Percentiles rank a stretch among this genome's conserved stretches.
Evolutionary conservation across 768 basidiomycete species (phyloP).

Genomic region (Pluteus cervinus): DNA sequence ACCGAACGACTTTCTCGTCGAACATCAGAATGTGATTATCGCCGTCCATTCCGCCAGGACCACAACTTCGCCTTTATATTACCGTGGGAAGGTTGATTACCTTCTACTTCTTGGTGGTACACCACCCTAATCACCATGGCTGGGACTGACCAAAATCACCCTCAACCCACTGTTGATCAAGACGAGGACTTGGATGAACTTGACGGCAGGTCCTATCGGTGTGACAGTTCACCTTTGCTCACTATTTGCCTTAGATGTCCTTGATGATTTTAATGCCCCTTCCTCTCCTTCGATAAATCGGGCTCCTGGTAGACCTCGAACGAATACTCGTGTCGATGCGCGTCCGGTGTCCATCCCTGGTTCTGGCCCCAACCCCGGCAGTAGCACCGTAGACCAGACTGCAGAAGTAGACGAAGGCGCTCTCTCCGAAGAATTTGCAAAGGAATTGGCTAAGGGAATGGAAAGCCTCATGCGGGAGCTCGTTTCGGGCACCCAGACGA

Average conservation of each 20-base stretch:
- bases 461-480: constrained; percentile 44
- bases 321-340: constrained; percentile 43
- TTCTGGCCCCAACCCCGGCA: constrained; percentile 15
- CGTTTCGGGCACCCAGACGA: constrained; percentile 27
- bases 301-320: constrained; percentile 29
- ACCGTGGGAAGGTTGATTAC: no score
- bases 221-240: background rate
- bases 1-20: no score
- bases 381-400: constrained; percentile 15
- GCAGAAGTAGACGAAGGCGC: constrained; percentile 31
- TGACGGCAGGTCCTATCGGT: constrained; percentile 43
- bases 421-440: constrained; percentile 36
- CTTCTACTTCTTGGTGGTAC: no score
- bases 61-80: no score
- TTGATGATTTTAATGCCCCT: constrained; percentile 34
- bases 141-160: no score
- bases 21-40: no score
- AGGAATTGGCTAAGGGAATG: constrained; percentile 44
- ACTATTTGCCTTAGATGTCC: constrained; percentile 29
- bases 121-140: no score
- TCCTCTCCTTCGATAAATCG: constrained; percentile 18
- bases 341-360: constrained; percentile 32
- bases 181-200: constrained; percentile 68
- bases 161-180: constrained; percentile 15
- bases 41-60: no score